These are phyloP conservation scores for Verbascum thapsus DNA, from an alignment of 257 asterid species.

Conservation along the genomic window DNA sequence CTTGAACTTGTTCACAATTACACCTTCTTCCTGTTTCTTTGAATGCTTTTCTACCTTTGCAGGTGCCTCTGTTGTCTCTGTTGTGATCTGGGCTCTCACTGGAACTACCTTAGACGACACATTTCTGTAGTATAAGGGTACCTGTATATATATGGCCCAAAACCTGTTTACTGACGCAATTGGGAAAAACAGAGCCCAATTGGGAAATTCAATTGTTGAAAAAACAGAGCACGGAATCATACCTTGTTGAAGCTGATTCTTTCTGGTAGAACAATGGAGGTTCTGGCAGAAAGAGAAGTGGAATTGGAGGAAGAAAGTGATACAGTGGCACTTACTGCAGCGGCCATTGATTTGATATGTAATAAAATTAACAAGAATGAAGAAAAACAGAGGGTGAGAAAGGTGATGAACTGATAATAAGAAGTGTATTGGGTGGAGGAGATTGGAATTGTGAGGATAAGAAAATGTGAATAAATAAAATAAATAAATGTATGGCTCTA, in stretches of 20 bases:
- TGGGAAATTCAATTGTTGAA: too few relatives aligned
- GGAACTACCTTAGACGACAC: conserved; percentile 47
- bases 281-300: conserved; percentile 56
- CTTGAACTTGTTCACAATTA: conserved; percentile 75
- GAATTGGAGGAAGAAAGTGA: conserved; percentile 81
- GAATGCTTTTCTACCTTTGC: conserved; percentile 73
- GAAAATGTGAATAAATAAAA: conserved; percentile 15
- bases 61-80: conserved; percentile 95
- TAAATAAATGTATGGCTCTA: conserved; percentile 30
- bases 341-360: conserved; percentile 57
- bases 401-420: conserved; percentile 12
- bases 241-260: conserved; percentile 79
- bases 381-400: too few relatives aligned
- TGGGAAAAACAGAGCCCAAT: background rate
- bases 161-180: background rate
- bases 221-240: too few relatives aligned
- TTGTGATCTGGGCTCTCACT: conserved; percentile 85
- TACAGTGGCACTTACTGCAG: conserved; percentile 94
- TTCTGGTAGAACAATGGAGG: conserved; percentile 59
- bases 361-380: conserved; percentile 17
- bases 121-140: conserved; percentile 59
- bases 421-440: conserved; percentile 57
- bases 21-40: conserved; percentile 89
- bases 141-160: conserved; percentile 52
- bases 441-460: conserved; percentile 46